Evolutionary conservation across 805 yeast species (phyloP).

Genomic region (Metschnikowia picachoensis): DNA sequence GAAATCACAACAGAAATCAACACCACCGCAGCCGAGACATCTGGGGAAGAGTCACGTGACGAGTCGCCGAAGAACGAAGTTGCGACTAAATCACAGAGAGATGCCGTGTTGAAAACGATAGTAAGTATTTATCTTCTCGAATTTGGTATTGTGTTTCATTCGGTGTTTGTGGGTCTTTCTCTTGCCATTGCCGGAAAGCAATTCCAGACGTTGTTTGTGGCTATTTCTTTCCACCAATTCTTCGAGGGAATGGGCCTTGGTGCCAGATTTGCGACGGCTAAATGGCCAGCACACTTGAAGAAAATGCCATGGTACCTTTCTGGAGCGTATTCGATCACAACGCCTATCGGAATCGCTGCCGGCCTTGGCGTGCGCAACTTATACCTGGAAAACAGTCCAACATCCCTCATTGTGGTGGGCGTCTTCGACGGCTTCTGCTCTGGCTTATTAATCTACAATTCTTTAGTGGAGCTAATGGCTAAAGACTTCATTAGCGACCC

Average conservation of each 20-base stretch:
- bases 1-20: background rate
- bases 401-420: slow-evolving; percentile 64
- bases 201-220: slow-evolving; percentile 26
- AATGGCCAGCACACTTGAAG: slow-evolving; percentile 22
- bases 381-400: slow-evolving; percentile 56
- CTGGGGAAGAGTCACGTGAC: slow-evolving; percentile 1
- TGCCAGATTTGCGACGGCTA: slow-evolving; percentile 26
- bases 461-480: slow-evolving; percentile 76
- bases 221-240: slow-evolving; percentile 30
- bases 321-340: slow-evolving; percentile 36
- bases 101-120: slow-evolving; percentile 10
- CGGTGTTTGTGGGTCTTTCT: slow-evolving; percentile 31
- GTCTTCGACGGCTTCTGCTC: slow-evolving; percentile 71
- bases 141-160: slow-evolving; percentile 33
- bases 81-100: slow-evolving; percentile 3
- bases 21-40: background rate
- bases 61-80: background rate
- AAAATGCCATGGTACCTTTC: slow-evolving; percentile 17
- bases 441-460: slow-evolving; percentile 75
- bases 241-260: slow-evolving; percentile 34
- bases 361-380: slow-evolving; percentile 71
- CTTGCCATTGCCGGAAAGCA: slow-evolving; percentile 31
- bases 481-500: slow-evolving; percentile 62
- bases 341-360: slow-evolving; percentile 74
- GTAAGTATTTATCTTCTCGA: slow-evolving; percentile 21